Evolutionary conservation across 305 asterid genomes (phyloP).

Genomic region (Fraxinus greggii): DNA sequence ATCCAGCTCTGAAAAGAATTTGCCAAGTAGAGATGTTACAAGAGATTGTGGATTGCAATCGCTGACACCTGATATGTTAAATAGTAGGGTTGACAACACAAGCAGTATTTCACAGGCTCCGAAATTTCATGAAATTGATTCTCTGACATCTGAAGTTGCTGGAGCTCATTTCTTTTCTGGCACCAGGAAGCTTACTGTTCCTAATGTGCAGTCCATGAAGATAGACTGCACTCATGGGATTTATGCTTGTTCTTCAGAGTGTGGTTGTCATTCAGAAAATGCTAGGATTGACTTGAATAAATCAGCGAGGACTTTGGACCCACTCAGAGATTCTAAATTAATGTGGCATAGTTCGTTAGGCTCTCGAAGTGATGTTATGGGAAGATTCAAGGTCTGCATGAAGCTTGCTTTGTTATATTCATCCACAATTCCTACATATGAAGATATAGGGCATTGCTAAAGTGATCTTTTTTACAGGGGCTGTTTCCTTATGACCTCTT

Average conservation of each 20-base stretch:
- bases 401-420: constrained; percentile 24
- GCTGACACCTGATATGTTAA: constrained; percentile 25
- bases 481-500: constrained; percentile 67
- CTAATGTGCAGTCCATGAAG: constrained; percentile 37
- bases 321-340: constrained; percentile 40
- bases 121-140: constrained; percentile 33
- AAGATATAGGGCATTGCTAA: constrained; percentile 28
- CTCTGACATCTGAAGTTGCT: constrained; percentile 34
- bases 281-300: constrained; percentile 37
- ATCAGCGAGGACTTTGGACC: constrained; percentile 50
- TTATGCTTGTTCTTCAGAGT: constrained; percentile 33
- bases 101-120: constrained; percentile 27
- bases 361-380: constrained; percentile 34
- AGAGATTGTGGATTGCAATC: constrained; percentile 31
- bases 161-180: constrained; percentile 34
- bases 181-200: constrained; percentile 29
- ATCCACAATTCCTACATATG: not conserved
- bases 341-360: constrained; percentile 36
- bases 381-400: constrained; percentile 57
- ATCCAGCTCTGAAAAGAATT: constrained; percentile 7
- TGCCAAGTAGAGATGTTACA: constrained; percentile 20
- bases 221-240: constrained; percentile 24
- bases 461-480: constrained; percentile 49
- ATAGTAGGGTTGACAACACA: constrained; percentile 25
- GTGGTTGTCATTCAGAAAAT: constrained; percentile 26